Evolutionary conservation across 202 grass and related monocot genomes (phyloP).

Genomic region (Panicum hallii): DNA sequence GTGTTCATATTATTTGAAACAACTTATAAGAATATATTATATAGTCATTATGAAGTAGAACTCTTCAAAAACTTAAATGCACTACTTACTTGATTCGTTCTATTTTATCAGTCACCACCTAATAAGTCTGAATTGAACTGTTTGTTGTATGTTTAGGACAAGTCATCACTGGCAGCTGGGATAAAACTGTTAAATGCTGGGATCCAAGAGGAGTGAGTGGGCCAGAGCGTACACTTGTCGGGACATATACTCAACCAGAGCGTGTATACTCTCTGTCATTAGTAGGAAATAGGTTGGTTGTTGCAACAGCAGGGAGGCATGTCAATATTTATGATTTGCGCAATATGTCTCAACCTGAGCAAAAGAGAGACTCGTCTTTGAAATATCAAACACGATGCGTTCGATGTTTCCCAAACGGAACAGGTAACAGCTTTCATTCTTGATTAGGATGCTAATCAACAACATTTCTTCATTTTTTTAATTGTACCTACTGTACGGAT

Average conservation of each 20-base stretch:
- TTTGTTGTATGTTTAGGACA: conserved; percentile 66
- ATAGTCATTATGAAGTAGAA: background rate
- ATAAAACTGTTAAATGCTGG: conserved; percentile 98
- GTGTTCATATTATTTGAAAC: conserved; percentile 15
- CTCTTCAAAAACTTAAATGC: background rate
- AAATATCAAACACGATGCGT: conserved; percentile 99
- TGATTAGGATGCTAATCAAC: conserved; percentile 24
- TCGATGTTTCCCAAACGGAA: conserved; percentile 92
- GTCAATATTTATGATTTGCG: conserved; percentile 97
- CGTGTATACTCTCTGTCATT: conserved; percentile 91
- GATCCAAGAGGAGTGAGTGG: conserved; percentile 91
- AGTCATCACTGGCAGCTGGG: conserved; percentile 98
- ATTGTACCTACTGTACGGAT: conserved; percentile 14
- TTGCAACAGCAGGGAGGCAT: conserved; percentile 96
- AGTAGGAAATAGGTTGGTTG: conserved; percentile 81
- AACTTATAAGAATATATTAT: conserved; percentile 12
- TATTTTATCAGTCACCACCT: background rate
- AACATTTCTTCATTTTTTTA: background rate
- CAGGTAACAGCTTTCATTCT: conserved; percentile 62
- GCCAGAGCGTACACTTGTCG: conserved; percentile 74
- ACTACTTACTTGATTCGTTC: background rate
- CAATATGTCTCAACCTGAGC: conserved; percentile 99
- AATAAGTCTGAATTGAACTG: conserved; percentile 29
- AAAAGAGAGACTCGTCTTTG: conserved; percentile 84
- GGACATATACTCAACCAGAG: conserved; percentile 84